These are phyloP conservation scores for Heterobasidion parviporum DNA, from an alignment of 1,284 basidiomycete species.

Conservation along the genomic window DNA sequence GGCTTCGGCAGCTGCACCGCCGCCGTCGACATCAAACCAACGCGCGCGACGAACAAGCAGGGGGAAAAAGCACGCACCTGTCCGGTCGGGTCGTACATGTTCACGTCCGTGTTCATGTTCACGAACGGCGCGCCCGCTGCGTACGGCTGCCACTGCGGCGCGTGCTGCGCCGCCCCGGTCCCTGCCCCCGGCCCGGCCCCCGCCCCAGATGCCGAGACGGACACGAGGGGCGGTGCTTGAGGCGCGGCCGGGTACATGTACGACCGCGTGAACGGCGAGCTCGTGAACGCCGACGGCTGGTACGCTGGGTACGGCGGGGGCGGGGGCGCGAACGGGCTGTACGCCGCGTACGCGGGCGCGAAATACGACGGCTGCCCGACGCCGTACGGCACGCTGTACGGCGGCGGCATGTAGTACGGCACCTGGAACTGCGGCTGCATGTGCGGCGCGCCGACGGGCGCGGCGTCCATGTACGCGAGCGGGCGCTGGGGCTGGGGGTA, in stretches of 20 bases:
- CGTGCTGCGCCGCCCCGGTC: no score
- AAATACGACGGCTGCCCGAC: conserved; percentile 7
- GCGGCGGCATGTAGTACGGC: conserved; percentile 11
- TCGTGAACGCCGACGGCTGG: background rate
- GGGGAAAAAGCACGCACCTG: background rate
- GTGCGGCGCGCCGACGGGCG: background rate
- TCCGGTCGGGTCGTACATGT: background rate
- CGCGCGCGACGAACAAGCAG: background rate
- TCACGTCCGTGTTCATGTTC: background rate
- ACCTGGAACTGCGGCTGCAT: conserved; percentile 9
- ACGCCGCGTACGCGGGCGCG: conserved; percentile 3
- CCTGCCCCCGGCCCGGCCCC: background rate
- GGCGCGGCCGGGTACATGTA: background rate
- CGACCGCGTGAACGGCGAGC: background rate
- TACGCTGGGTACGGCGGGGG: background rate
- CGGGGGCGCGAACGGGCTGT: conserved; percentile 1
- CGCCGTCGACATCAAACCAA: background rate
- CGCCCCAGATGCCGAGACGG: background rate
- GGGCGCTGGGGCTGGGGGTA: background rate
- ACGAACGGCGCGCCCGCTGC: background rate
- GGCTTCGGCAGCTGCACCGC: background rate
- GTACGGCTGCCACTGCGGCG: background rate
- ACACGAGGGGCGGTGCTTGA: no score
- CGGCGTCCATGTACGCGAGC: no score
- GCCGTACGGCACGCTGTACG: conserved; percentile 7